Conservation (phyloP, 441 rosid species). For the Jatropha multifida region DNA sequence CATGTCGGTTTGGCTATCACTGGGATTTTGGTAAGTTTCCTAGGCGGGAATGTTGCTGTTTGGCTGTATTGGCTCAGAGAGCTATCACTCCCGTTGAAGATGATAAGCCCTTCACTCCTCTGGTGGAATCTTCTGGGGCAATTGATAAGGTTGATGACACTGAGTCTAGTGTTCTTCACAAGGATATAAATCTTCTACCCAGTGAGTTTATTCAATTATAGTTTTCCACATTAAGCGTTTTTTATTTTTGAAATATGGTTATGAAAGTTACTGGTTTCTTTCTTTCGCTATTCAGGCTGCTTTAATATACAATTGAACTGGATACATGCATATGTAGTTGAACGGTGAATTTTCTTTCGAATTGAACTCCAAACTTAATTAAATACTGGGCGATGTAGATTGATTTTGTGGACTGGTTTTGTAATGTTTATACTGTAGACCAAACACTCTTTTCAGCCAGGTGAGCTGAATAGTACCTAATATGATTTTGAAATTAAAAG, state of each 20-base stretch:
- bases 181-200: constrained; percentile 75
- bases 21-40: constrained; percentile 23
- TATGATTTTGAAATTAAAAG: not conserved
- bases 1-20: not conserved
- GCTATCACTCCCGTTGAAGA: constrained; percentile 60
- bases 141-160: constrained; percentile 37
- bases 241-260: not conserved
- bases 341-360: not conserved
- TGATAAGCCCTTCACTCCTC: constrained; percentile 46
- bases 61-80: constrained; percentile 41
- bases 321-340: not conserved
- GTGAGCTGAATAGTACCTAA: not conserved
- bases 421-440: constrained; percentile 5
- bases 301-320: not conserved
- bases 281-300: not conserved
- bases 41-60: constrained; percentile 45
- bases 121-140: constrained; percentile 47
- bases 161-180: constrained; percentile 46
- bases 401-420: not conserved
- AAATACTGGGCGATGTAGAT: constrained; percentile 30
- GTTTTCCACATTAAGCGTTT: constrained; percentile 1
- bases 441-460: constrained; percentile 10
- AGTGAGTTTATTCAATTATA: constrained; percentile 44
- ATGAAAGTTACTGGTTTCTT: not conserved
- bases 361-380: constrained; percentile 11